Base-by-base conservation (phyloP, 2,329 filamentous ascomycete species). In the Penicillium sp. region DNA sequence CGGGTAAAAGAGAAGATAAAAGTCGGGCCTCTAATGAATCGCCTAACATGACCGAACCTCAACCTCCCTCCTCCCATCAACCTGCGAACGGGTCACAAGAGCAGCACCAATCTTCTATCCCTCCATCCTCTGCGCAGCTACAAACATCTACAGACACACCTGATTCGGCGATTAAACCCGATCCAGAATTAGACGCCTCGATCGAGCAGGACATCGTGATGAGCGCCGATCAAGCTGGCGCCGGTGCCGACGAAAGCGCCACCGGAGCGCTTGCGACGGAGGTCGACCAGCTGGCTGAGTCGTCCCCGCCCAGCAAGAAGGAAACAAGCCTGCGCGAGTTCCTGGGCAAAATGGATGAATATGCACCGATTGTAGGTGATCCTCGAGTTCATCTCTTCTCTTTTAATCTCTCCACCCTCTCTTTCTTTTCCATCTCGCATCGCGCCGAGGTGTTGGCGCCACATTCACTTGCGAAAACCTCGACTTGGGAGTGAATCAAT, bases 311-410 rank as follows among this genome's bases (percentile, higher is more conserved):
- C 1, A 88, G 89, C 54, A 91, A 92, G 75, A 98, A 98, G 79
- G 95, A 99, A 78, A 89, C 90, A 20, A 96, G 90, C 41, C 80
- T 99, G 66, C 90, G 93, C 72, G 94, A 98, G 77, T 97, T 99
- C 73, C 78, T 99, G 17, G 85, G 86, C 65, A 97, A 96, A 83
- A 98, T 99, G 89, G 95, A 99, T 74, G 95, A 99, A 71, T 98
- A 95, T 78, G 92, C 95, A 61, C 95, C 95, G 11, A 96, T 99
- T 71, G 93, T 97, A 84, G 65, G 90, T 80, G 49, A 55, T 25
- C 52, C 22, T 20, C 41, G 31, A 50, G 7, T 22, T n/a, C 42
- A 15, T 49, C 10, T 55, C 22, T 20, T 28, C 4, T 25, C 6
- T 41, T 22, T 31, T 6, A 31, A 31, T 31, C 28, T 31, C 28